Base-by-base conservation (phyloP, 176 grass and related monocot species). In the Triticum urartu region DNA sequence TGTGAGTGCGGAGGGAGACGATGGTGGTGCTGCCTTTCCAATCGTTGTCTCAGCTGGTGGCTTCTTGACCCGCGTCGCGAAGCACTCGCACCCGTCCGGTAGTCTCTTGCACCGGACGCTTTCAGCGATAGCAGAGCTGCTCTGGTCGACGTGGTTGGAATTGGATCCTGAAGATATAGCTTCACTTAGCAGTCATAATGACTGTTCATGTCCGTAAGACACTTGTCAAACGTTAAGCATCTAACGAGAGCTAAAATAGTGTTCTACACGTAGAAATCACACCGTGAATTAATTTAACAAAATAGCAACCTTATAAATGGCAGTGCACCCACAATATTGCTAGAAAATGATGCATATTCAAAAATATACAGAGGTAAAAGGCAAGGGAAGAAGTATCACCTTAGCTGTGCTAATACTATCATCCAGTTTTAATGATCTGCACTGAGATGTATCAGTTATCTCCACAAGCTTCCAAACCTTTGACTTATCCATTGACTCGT, bases 381-480 rank as follows among this genome's bases (percentile, higher is more conserved):
- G 38, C 32, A 39, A 56, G 24, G 35, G 5, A 8, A 67, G 72
- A 83, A 36, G 20, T 45, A 78, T 87, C 61, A 98, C 97, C 94
- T 99, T 99, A 89, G 89, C 92, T 86, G 90, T 88, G 80, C 92
- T 89, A 68, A 94, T 77, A 85, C 89, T 96, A 93, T 99, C 94
- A 45, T 78, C 68, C 34, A 99, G 89, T 82, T 91, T 94, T 62
- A 99, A 86, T 75, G 97, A 99, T 86, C 94, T 86, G 86, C 97
- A 99, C 78, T 94, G 92, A 93, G 85, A 39, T 63, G 90, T 82
- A 64, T 99, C 97, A 80, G 63, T 80, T 80, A 99, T 89, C 88
- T 99, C 97, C 81, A 93, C 94, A 68, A 99, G 94, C 88, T 96
- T 99, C 94, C 97, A 99, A 78, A 93, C 88, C 85, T 95, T 99